phyloP scores from a whole-genome alignment of 83 land plant species.

The Picea engelmannii region DNA sequence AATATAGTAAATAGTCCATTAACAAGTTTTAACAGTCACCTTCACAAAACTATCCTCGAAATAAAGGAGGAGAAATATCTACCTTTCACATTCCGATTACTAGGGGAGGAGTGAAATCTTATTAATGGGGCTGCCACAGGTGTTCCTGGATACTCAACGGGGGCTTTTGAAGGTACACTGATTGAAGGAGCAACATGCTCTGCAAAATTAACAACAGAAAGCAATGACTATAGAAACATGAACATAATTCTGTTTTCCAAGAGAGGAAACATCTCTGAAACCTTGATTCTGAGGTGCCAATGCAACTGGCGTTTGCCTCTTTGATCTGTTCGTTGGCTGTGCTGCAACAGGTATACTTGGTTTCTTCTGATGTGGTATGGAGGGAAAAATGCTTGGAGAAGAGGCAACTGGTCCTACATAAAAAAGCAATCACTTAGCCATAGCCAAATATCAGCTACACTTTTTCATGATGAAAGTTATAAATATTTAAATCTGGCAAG shows the following conservation, averaged over 20 bases:
- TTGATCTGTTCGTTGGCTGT: slow-evolving; percentile 5
- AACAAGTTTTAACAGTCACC: neutral
- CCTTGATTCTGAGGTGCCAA: slow-evolving; percentile 9
- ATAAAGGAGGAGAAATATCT: neutral
- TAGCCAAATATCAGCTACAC: neutral
- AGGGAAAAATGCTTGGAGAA: neutral
- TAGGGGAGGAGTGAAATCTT: neutral
- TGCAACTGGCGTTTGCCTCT: neutral
- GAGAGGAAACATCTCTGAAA: neutral
- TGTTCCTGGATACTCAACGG: neutral
- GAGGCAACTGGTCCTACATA: slow-evolving; percentile 8
- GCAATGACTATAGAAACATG: neutral
- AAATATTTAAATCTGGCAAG: neutral
- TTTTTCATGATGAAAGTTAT: neutral
- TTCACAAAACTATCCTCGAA: neutral
- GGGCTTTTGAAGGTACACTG: neutral
- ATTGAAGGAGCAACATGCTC: neutral
- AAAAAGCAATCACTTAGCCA: neutral
- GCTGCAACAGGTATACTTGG: neutral
- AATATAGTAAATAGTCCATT: neutral
- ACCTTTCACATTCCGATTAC: neutral
- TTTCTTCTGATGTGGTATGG: neutral
- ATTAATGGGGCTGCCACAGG: neutral
- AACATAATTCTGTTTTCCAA: neutral
- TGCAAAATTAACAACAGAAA: slow-evolving; percentile 4